These are phyloP conservation scores for Taxillus chinensis DNA, from an alignment of 164 flowering plant species.

Conservation along the genomic window DNA sequence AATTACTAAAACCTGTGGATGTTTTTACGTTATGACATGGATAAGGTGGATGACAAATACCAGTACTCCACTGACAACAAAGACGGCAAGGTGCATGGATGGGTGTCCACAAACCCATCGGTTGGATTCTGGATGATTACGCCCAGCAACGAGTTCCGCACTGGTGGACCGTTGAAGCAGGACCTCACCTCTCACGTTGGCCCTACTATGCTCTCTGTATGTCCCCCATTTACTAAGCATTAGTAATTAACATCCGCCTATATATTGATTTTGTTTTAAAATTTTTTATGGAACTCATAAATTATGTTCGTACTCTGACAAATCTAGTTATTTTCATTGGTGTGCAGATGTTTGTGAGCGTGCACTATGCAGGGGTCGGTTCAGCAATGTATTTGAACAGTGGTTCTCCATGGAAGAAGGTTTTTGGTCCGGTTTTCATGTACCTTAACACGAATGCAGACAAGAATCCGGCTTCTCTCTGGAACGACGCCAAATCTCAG, in stretches of 20 bases:
- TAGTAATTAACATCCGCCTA: too few species aligned
- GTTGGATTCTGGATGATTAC: slow-evolving; percentile 47
- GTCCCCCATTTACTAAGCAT: slow-evolving; percentile 2
- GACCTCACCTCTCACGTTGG: slow-evolving; percentile 52
- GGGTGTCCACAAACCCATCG: slow-evolving; percentile 24
- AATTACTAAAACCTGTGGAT: too few species aligned
- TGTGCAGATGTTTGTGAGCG: slow-evolving; percentile 12
- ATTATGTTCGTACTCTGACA: background rate
- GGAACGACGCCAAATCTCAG: slow-evolving; percentile 13
- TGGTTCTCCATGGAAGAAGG: slow-evolving; percentile 39
- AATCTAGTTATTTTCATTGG: background rate
- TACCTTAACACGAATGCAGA: slow-evolving; percentile 25
- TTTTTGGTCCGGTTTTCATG: slow-evolving; percentile 33
- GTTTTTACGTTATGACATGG: too few species aligned
- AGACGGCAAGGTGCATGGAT: slow-evolving; percentile 41
- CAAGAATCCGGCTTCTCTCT: slow-evolving; percentile 14
- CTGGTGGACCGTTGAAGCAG: slow-evolving; percentile 44
- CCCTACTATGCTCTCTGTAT: slow-evolving; percentile 33
- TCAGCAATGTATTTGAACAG: slow-evolving; percentile 10
- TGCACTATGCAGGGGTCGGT: slow-evolving; percentile 26
- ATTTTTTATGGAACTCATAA: too few species aligned
- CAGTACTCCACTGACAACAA: slow-evolving; percentile 37
- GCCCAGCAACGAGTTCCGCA: slow-evolving; percentile 38
- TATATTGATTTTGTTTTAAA: too few species aligned
- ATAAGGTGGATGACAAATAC: slow-evolving; percentile 57